Percentiles rank a stretch among this genome's conserved stretches.
Conservation (phyloP, 495 filamentous ascomycete genomes). For the Penicillium longicatenatum region DNA sequence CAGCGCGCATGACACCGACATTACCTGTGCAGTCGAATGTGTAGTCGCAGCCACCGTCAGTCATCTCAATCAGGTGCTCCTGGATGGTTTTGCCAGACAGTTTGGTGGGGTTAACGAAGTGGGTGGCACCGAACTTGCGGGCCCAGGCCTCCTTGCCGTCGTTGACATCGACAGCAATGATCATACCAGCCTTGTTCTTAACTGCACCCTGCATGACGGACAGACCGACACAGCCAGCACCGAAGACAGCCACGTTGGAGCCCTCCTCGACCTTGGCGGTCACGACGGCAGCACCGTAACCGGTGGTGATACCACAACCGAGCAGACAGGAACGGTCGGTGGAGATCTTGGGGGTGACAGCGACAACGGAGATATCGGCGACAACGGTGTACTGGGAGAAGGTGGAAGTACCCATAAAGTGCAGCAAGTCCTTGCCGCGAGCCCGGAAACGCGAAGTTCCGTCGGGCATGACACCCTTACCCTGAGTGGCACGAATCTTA, state of each 20-base stretch:
- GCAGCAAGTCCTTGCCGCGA: conserved; percentile 89
- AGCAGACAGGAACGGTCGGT: conserved; percentile 96
- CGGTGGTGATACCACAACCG: conserved; percentile 97
- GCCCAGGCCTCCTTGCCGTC: conserved; percentile 89
- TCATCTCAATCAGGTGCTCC: conserved; percentile 93
- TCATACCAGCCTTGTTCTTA: conserved; percentile 80
- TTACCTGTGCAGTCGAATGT: conserved; percentile 99
- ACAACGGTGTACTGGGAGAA: conserved; percentile 99
- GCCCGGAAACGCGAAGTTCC: conserved; percentile 94
- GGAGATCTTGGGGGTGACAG: conserved; percentile 85
- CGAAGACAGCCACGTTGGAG: conserved; percentile 90
- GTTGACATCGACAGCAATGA: conserved; percentile 96
- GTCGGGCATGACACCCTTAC: conserved; percentile 95
- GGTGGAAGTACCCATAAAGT: conserved; percentile 99
- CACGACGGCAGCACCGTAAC: conserved; percentile 92
- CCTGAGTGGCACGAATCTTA: conserved; percentile 97
- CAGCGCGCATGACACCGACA: conserved; percentile 91
- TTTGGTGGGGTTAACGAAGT: conserved; percentile 93
- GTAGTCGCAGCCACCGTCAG: conserved; percentile 98
- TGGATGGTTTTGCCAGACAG: conserved; percentile 77
- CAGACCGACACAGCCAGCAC: conserved; percentile 92
- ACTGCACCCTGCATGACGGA: conserved; percentile 94
- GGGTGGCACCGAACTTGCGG: conserved; percentile 90
- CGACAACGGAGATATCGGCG: conserved; percentile 96
- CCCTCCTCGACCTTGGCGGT: conserved; percentile 90